Evolutionary conservation across 2,329 filamentous ascomycete genomes (phyloP), one percentile per base, ranked within the genome.

Genomic region (Lachnellula cervina): DNA sequence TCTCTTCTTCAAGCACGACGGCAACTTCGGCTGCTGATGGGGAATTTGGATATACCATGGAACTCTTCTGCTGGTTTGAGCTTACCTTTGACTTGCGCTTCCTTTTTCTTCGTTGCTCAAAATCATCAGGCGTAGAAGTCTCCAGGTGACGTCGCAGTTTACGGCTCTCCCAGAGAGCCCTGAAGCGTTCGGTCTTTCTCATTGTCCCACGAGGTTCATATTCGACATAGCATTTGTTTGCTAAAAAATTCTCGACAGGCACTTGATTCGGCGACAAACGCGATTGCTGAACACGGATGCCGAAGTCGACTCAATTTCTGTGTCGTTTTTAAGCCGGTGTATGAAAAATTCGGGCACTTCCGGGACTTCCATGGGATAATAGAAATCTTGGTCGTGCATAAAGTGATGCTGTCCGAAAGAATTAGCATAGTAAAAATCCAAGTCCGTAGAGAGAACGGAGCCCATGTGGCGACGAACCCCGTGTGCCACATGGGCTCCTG

Each of bases 381-480:
- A 54, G 35, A 49, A 44, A 7, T 45, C n/a, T 4, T 50, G 19
- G 7, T 49, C 40, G 19, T 49, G 46, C 46, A 54, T 54, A 25
- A 49, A 54, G 17, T 46, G 21, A 17, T 49, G 28, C 28, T 32
- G 28, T 11, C 28, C 28, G 1, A 32, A 32, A 32, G 1, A 32
- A 32, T 32, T 32, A 32, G 8, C 28, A 32, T 32, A 32, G 28
- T 32, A 8, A 8, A 28, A 28, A 28, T 1, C 25, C 25, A 7
- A 7, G 25, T 28, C 5, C 25, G 7, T 28, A 32, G 8, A 11
- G 9, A 32, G 2, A 32, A 32, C 28, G 7, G 8, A 32, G 9
- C 21, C 21, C 21, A 23, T 23, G 21, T 23, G 21, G 21, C 21
- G 21, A 23, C 21, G 21, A 4, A 23, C 21, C 21, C 21, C 21